Evolutionary conservation across 1,139 yeast species (phyloP), one percentile per base, ranked within the genome.

Genomic region (Lodderomyces oxycetoniae): DNA sequence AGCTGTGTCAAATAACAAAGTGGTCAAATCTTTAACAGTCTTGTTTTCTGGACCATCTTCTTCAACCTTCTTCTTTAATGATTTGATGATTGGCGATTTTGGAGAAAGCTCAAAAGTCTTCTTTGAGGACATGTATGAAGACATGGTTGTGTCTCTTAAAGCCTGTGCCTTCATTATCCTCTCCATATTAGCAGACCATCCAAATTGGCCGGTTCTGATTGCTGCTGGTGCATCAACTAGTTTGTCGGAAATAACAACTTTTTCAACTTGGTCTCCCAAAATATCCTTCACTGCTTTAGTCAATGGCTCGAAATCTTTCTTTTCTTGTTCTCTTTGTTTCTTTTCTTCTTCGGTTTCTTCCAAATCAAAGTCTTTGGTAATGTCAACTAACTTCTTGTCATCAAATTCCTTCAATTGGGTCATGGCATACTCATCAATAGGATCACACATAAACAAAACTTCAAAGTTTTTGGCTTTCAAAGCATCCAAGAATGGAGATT

Each of bases 151-250:
- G 69, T 91, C 98, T 76, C 98, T 89, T 58, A 91, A 78, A 55
- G 99, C 98, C 77, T 91, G 99, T 46, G 98, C 98, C 79, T 91
- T 91, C 99, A 91, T 93, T 77, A 91, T 91, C 83, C 98, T 91
- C 77, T 91, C 99, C 98, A 93, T 93, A 78, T 91, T 91, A 57
- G 99, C 99, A 52, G 98, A 91, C 99, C 99, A 91, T 65, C 99
- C 98, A 67, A 91, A 91, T 76, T 91, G 98, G 55, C 96, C 97
- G 52, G 98, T 91, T 79, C 97, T 88, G 63, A 91, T 89, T 54
- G 98, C 98, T 66, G 98, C 98, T 67, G 99, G 99, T 40, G 98
- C 93, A 59, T 89, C 97, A 55, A 88, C 88, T 61, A 93, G 81
- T 74, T 87, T 88, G 76, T 89, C 93, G 49, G 98, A 89, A 50